Conservation (phyloP, 495 filamentous ascomycete species). For the Bombardia bombarda region DNA sequence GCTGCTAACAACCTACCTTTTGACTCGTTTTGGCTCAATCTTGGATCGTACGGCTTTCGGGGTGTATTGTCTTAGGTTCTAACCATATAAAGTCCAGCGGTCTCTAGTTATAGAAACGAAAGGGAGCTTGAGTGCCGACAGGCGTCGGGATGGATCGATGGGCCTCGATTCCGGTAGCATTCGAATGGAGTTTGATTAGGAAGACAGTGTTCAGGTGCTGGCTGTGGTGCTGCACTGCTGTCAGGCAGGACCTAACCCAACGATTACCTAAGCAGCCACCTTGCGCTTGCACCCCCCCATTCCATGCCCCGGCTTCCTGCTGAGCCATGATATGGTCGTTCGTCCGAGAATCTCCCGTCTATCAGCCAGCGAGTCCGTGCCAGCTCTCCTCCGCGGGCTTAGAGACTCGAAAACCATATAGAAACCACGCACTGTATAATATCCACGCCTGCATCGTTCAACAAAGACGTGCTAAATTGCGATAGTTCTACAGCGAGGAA, state of each 20-base stretch:
- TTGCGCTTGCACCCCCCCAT: background rate
- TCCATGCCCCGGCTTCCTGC: background rate
- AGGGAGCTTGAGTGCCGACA: background rate
- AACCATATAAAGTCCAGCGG: too few relatives aligned
- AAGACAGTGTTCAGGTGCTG: constrained; percentile 12
- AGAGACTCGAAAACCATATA: too few relatives aligned
- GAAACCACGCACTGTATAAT: too few relatives aligned
- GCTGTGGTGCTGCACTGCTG: background rate
- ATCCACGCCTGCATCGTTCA: too few relatives aligned
- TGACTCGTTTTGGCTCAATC: constrained; percentile 1
- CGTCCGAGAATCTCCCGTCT: background rate
- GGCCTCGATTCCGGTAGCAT: constrained; percentile 1
- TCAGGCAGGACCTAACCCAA: constrained; percentile 10
- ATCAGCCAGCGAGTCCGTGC: background rate
- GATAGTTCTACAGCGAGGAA: too few relatives aligned
- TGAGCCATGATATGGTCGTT: background rate
- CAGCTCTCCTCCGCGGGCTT: too few relatives aligned
- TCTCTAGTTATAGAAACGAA: too few relatives aligned
- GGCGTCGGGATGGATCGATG: constrained; percentile 1
- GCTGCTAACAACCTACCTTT: constrained; percentile 16
- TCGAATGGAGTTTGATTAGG: constrained; percentile 6
- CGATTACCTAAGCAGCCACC: constrained; percentile 15
- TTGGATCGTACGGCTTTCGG: background rate
- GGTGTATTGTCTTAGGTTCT: too few relatives aligned
- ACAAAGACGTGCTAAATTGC: too few relatives aligned